phyloP scores from a whole-genome alignment of 805 yeast genomes.

The Spathaspora hagerdaliae region DNA sequence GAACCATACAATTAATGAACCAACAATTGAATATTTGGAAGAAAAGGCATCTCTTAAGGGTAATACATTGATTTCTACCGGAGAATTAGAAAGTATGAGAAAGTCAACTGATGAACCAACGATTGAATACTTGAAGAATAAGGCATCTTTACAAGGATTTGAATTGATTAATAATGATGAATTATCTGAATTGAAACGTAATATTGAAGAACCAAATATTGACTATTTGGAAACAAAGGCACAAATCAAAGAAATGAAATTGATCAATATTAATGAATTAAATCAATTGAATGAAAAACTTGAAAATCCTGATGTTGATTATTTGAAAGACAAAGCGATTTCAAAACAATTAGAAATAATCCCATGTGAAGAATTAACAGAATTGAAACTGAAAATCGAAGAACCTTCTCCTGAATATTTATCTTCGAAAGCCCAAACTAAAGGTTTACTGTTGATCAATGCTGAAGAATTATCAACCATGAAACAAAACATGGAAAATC shows the following conservation, averaged over 20 bases:
- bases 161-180: conserved; percentile 9
- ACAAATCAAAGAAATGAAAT: conserved; percentile 13
- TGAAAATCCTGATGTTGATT: conserved; percentile 15
- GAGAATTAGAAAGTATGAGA: conserved; percentile 9
- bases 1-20: conserved; percentile 7
- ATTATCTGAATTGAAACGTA: conserved; percentile 6
- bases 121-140: conserved; percentile 4
- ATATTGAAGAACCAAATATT: conserved; percentile 4
- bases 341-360: conserved; percentile 5
- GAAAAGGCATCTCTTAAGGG: not conserved
- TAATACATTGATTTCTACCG: conserved; percentile 3
- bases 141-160: not conserved
- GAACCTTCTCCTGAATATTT: conserved; percentile 12
- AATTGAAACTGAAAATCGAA: conserved; percentile 5
- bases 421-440: conserved; percentile 14
- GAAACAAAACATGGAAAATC: conserved; percentile 10
- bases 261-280: conserved; percentile 10
- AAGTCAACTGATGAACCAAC: conserved; percentile 17
- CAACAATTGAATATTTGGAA: conserved; percentile 10
- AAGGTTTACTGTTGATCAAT: conserved; percentile 14
- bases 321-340: not conserved
- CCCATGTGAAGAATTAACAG: conserved; percentile 5
- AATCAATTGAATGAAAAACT: conserved; percentile 7
- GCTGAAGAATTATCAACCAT: conserved; percentile 5
- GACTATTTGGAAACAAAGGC: conserved; percentile 16